Conservation (phyloP, 257 asterid species). For the Orobanche coerulescens region DNA sequence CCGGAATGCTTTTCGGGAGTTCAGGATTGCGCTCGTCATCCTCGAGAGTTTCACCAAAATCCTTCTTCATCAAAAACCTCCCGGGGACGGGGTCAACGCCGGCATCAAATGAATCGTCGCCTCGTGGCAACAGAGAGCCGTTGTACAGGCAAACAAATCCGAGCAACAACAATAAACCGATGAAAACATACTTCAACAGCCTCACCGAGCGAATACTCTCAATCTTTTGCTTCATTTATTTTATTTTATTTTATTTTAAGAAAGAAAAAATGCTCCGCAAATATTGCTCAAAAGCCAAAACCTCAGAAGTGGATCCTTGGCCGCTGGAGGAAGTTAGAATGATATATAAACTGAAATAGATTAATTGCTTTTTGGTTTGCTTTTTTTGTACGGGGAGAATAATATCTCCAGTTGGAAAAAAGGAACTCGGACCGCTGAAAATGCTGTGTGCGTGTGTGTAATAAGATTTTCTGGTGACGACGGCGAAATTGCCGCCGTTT, state of each 20-base stretch:
- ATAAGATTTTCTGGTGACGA: conserved; percentile 15
- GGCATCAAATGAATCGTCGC: conserved; percentile 42
- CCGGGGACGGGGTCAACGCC: conserved; percentile 53
- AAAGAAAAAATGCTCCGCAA: neutral
- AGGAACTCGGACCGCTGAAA: conserved; percentile 12
- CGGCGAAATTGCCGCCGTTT: conserved; percentile 38
- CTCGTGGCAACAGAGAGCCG: conserved; percentile 48
- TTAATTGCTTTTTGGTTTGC: neutral
- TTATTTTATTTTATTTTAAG: neutral
- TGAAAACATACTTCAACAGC: conserved; percentile 42
- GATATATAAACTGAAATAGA: conserved; percentile 1
- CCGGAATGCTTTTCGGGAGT: conserved; percentile 60
- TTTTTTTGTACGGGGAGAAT: conserved; percentile 2
- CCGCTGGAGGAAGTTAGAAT: conserved; percentile 32
- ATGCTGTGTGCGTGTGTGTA: neutral
- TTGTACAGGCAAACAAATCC: conserved; percentile 63
- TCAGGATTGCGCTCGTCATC: conserved; percentile 50
- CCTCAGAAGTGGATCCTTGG: conserved; percentile 44
- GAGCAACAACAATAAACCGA: conserved; percentile 43
- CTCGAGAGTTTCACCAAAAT: conserved; percentile 43
- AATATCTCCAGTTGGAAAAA: conserved; percentile 1
- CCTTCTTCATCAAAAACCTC: conserved; percentile 26
- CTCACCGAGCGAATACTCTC: conserved; percentile 30
- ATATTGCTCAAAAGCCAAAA: conserved; percentile 19
- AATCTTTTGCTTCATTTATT: conserved; percentile 41